Conservation (phyloP, 2,329 filamentous ascomycete genomes). For the Trichoderma breve region DNA sequence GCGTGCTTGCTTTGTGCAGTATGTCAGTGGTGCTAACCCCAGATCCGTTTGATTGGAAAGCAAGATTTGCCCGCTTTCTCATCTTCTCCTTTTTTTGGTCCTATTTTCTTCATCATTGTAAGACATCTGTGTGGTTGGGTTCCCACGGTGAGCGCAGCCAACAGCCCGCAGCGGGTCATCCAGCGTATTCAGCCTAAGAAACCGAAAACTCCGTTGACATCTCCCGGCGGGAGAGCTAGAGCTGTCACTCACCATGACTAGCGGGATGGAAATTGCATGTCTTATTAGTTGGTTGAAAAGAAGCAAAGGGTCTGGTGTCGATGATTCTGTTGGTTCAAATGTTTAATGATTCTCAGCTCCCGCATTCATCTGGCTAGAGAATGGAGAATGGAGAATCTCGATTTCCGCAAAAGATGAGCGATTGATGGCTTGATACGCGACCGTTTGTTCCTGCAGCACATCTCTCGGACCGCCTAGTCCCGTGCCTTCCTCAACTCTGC, state of each 20-base stretch:
- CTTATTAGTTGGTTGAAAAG: neutral
- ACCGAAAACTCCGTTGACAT: neutral
- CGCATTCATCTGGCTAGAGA: neutral
- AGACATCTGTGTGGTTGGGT: neutral
- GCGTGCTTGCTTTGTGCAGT: neutral
- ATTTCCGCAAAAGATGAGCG: neutral
- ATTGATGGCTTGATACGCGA: neutral
- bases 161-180: conserved; percentile 7
- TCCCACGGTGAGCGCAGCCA: conserved; percentile 9
- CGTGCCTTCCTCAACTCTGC: conserved; percentile 10
- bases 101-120: neutral
- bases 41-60: neutral
- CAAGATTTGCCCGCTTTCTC: neutral
- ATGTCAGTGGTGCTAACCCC: neutral
- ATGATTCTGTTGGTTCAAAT: neutral
- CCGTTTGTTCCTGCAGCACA: neutral
- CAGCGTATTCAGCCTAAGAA: conserved; percentile 6
- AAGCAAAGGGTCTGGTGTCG: neutral
- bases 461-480: neutral
- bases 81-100: neutral
- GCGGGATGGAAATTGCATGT: conserved; percentile 2
- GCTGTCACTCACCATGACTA: neutral
- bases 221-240: neutral
- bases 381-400: neutral
- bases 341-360: neutral